These are phyloP conservation scores for Sphaerobolus stellatus DNA, from an alignment of 1,284 basidiomycete genomes.

Conservation along the genomic window DNA sequence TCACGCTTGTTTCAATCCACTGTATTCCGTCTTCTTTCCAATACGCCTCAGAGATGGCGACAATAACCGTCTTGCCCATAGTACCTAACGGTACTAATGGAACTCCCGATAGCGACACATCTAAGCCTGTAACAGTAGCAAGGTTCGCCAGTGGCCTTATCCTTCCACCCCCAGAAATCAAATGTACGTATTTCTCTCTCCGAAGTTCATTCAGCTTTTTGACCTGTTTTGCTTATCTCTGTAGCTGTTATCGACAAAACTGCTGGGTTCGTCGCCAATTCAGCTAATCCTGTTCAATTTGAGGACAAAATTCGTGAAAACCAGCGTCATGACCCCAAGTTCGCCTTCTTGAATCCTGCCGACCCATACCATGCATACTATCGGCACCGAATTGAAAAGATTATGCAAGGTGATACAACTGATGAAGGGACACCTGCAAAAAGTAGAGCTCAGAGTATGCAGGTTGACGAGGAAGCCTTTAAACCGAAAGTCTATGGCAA, in stretches of 20 bases:
- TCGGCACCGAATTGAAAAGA: constrained; percentile 80
- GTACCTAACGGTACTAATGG: background rate
- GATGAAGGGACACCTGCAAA: constrained; percentile 51
- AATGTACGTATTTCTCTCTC: constrained; percentile 55
- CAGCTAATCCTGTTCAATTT: constrained; percentile 84
- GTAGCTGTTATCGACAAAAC: constrained; percentile 95
- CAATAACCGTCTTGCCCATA: no score
- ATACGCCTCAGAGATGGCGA: no score
- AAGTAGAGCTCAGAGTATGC: constrained; percentile 37
- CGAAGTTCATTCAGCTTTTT: background rate
- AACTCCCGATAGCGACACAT: background rate
- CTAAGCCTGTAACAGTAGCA: constrained; percentile 23
- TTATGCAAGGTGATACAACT: constrained; percentile 64
- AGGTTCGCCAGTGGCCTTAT: constrained; percentile 82
- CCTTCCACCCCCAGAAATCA: constrained; percentile 89
- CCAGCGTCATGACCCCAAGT: constrained; percentile 93
- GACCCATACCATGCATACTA: constrained; percentile 99
- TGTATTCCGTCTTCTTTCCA: no score
- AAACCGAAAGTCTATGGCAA: constrained; percentile 50
- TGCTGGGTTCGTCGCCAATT: constrained; percentile 89
- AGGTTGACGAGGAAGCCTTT: constrained; percentile 36
- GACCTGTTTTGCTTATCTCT: background rate
- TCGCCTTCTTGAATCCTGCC: constrained; percentile 91
- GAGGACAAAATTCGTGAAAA: constrained; percentile 95
- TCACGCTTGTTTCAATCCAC: background rate